Conservation (phyloP, 179 eudicot genomes). For the Corrigiola litoralis region DNA sequence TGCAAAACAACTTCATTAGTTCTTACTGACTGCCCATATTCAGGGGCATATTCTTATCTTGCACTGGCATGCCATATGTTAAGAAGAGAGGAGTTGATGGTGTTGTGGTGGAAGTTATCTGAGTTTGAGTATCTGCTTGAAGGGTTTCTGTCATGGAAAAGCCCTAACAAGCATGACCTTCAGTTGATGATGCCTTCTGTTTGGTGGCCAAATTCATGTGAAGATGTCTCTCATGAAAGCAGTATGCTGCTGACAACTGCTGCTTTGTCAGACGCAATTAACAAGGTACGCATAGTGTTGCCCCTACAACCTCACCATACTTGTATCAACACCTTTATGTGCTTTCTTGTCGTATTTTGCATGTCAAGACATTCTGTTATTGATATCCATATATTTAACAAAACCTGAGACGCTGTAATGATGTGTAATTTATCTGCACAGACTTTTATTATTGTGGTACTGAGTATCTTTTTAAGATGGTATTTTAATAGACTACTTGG, state of each 20-base stretch:
- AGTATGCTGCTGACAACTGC: constrained; percentile 77
- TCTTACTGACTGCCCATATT: constrained; percentile 76
- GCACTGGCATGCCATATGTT: constrained; percentile 73
- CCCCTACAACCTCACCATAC: neutral
- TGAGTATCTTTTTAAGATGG: too few relatives aligned
- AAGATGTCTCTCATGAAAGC: constrained; percentile 69
- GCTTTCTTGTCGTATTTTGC: too few relatives aligned
- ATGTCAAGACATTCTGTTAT: too few relatives aligned
- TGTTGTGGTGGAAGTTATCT: constrained; percentile 73
- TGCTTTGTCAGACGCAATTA: constrained; percentile 69
- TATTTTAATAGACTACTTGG: too few relatives aligned
- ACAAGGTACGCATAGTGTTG: constrained; percentile 46
- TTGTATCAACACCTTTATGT: too few relatives aligned
- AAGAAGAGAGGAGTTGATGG: constrained; percentile 75
- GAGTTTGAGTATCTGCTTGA: constrained; percentile 80
- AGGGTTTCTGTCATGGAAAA: constrained; percentile 80
- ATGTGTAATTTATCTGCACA: too few relatives aligned
- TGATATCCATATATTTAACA: too few relatives aligned
- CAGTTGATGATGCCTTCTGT: constrained; percentile 79
- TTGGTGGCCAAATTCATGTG: constrained; percentile 93
- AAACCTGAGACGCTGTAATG: too few relatives aligned
- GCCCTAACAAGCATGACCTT: constrained; percentile 84
- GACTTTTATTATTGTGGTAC: too few relatives aligned
- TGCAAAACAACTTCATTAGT: constrained; percentile 74
- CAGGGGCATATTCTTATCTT: constrained; percentile 89